A percentile compares a stretch with the other conserved stretches of the same genome.
phyloP scores from a whole-genome alignment of 2,329 filamentous ascomycete species.

The Verticillium nubilum region DNA sequence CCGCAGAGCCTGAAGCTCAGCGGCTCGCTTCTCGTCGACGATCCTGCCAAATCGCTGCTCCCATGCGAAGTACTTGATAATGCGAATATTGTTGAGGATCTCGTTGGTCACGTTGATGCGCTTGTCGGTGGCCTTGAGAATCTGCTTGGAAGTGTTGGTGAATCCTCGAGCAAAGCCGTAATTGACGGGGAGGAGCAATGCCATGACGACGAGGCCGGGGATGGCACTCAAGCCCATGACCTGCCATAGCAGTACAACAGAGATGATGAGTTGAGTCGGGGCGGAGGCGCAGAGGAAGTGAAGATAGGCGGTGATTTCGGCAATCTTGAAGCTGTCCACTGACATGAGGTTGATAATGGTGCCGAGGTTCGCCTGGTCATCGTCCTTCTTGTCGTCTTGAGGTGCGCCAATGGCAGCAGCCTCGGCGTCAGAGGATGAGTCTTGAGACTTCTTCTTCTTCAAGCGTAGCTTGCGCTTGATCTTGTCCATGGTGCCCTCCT shows the following conservation, averaged over 20 bases:
- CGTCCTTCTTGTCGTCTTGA: slow-evolving; percentile 36
- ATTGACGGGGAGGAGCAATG: slow-evolving; percentile 82
- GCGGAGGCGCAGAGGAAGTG: slow-evolving; percentile 94
- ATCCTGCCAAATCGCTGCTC: slow-evolving; percentile 82
- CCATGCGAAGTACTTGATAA: slow-evolving; percentile 99
- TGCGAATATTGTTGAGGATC: slow-evolving; percentile 92
- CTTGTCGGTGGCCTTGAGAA: slow-evolving; percentile 89
- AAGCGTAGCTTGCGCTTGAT: slow-evolving; percentile 55
- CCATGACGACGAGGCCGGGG: slow-evolving; percentile 87
- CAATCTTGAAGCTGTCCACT: slow-evolving; percentile 98
- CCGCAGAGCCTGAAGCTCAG: slow-evolving; percentile 73
- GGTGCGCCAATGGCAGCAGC: slow-evolving; percentile 25
- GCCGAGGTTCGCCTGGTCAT: slow-evolving; percentile 82
- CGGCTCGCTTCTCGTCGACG: slow-evolving; percentile 81
- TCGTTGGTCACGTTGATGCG: slow-evolving; percentile 96
- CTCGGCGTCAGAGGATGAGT: slow-evolving; percentile 17
- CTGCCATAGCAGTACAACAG: slow-evolving; percentile 75
- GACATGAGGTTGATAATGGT: slow-evolving; percentile 99
- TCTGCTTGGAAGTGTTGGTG: slow-evolving; percentile 78
- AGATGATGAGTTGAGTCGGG: slow-evolving; percentile 80
- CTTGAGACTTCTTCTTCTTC: slow-evolving; percentile 13
- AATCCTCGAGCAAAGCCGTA: slow-evolving; percentile 84
- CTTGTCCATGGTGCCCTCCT: slow-evolving; percentile 34
- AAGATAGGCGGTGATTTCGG: slow-evolving; percentile 88
- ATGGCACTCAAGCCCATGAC: slow-evolving; percentile 92